Base-by-base conservation (phyloP, 2,329 filamentous ascomycete species). In the Cyclaneusma minus region DNA sequence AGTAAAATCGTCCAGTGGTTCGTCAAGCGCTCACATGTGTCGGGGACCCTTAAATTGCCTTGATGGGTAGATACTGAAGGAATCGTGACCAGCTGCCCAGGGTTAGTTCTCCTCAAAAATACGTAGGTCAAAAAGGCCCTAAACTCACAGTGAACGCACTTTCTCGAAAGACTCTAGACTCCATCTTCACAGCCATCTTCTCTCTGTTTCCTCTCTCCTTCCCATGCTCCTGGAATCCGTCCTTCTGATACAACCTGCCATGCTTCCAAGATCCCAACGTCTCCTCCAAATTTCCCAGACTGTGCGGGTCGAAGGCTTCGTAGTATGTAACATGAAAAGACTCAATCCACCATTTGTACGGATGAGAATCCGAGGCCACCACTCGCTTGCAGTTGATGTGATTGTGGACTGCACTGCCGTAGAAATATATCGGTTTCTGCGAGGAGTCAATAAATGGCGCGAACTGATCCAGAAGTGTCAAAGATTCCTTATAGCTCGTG, bases 271-370 rank as follows among this genome's bases (percentile, higher is more conserved):
- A 29, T 16, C 24, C 26, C 30, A 25, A 32, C 2, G 27, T 17
- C 15, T 29, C 30, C 13, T 29, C 26, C 18, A 29, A 27, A 12
- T 26, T 27, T 11, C 22, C 14, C 10, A 25, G 17, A 12, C 16
- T 11, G 11, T 22, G 17, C 3, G 25, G 11, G 13, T 29, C 26
- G n/a, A 32, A 14, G 10, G 29, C 10, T 19, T 32, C 30, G 18
- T 32, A 32, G 19, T 29, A 32, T 4, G 27, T 32, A 22, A 32
- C 24, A 11, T 32, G 30, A 24, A 32, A 32, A 22, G 19, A 26
- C 7, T 11, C 8, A 20, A 8, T 8, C 8, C 8, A 8, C n/a
- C n/a, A 8, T 8, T 20, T 11, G 8, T 8, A 8, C 18, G n/a
- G 18, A 8, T 20, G 18, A 11, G 18, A 11, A 20, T 20, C 18